Base-by-base conservation (phyloP, 495 filamentous ascomycete species). In the Hypoxylon fragiforme region DNA sequence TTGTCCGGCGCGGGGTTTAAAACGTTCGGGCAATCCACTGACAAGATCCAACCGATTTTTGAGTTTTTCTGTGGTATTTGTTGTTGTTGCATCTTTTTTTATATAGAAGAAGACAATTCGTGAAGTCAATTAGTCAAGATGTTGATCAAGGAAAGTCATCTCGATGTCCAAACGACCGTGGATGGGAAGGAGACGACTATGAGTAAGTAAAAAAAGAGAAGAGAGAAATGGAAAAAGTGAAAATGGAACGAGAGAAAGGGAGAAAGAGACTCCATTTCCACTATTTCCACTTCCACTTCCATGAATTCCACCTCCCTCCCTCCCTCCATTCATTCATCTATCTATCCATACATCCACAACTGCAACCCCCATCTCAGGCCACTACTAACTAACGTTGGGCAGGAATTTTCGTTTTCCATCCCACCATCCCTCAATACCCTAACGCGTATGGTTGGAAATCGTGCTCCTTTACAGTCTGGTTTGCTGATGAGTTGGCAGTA, bases 321-420 rank as follows among this genome's bases (percentile, higher is more conserved):
- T n/a, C n/a, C n/a, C n/a, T n/a, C n/a, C n/a, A n/a, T n/a, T n/a
- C n/a, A n/a, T n/a, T n/a, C n/a, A n/a, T n/a, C n/a, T n/a, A n/a
- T n/a, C n/a, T n/a, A n/a, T n/a, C n/a, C n/a, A n/a, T n/a, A n/a
- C n/a, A n/a, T n/a, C n/a, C n/a, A n/a, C n/a, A n/a, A n/a, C n/a
- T n/a, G n/a, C n/a, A n/a, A n/a, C n/a, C n/a, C 31, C 16, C 24
- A 41, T 22, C 34, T 56, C 49, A 45, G 49, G 51, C 19, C 48
- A 44, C 54, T n/a, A n/a, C n/a, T n/a, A n/a, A n/a, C n/a, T 68
- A 63, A 60, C 53, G 50, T 49, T 54, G 38, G 43, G 51, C 48
- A 95, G 90, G 90, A 32, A 87, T 96, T 61, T 96, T 92, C 71
- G 64, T 95, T 64, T 96, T 90, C 71, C 89, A 96, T 65, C 92